These are phyloP conservation scores for Polychytrium aggregatum DNA, from an alignment of 192 early-diverging fungal species.

Conservation along the genomic window DNA sequence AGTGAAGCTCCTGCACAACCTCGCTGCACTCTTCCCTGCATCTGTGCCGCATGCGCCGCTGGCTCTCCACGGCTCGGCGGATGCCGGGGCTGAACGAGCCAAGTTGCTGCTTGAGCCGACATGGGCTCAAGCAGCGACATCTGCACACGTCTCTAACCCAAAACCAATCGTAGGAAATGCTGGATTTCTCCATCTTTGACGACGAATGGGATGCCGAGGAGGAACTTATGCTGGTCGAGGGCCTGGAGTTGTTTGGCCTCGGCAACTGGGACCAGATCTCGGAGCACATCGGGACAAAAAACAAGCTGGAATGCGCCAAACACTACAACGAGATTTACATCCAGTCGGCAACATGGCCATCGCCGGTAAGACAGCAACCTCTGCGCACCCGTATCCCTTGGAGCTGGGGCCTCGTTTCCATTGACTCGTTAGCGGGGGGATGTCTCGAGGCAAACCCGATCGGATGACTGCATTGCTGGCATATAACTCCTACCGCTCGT, in stretches of 20 bases:
- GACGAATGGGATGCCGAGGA: slow-evolving; percentile 92
- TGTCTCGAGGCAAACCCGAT: too few species aligned
- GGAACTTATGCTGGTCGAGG: slow-evolving; percentile 87
- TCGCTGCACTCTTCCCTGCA: too few species aligned
- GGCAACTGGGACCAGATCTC: slow-evolving; percentile 97
- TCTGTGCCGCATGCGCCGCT: too few species aligned
- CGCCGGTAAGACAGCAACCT: slow-evolving; percentile 74
- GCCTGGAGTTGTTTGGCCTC: slow-evolving; percentile 80
- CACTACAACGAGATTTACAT: slow-evolving; percentile 87
- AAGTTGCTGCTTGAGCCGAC: too few species aligned
- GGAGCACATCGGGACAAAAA: slow-evolving; percentile 85
- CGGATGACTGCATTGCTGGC: too few species aligned
- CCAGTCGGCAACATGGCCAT: slow-evolving; percentile 62
- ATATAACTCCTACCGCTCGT: too few species aligned
- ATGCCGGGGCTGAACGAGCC: too few species aligned
- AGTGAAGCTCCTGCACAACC: too few species aligned
- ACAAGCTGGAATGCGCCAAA: slow-evolving; percentile 71
- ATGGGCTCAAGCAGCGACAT: too few species aligned
- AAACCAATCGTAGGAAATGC: slow-evolving; percentile 53
- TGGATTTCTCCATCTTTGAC: slow-evolving; percentile 82
- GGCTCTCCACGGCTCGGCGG: neutral
- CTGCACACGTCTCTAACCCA: slow-evolving; percentile 5
- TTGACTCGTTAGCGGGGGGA: too few species aligned
- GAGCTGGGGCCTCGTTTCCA: too few species aligned
- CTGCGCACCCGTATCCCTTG: too few species aligned